Evolutionary conservation across 2,329 filamentous ascomycete genomes (phyloP), one percentile per base, ranked within the genome.

Genomic region (Exophiala spinifera): DNA sequence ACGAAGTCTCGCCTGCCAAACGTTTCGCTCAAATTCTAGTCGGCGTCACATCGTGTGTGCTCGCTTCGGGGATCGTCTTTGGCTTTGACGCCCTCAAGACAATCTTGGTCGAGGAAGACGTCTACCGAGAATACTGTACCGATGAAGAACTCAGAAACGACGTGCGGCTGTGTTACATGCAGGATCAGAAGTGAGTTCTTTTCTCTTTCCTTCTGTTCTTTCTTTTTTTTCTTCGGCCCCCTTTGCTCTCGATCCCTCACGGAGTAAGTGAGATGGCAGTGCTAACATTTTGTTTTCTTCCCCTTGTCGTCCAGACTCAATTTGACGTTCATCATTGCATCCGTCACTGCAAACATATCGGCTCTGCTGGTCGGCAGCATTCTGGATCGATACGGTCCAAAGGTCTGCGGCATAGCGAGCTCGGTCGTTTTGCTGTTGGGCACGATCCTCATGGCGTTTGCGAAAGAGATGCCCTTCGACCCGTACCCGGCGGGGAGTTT

Each of bases 291-390:
- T 14, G 7, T 25, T 25, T 25, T 7, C 23, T 7, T 4, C 23
- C 23, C 23, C 23, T 7, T 25, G 23, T 14, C 23, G 3, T 44
- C 20, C 51, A 74, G 72, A 60, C 79, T 96, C 54, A 96, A 96
- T 67, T 75, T 95, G 64, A 95, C 95, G 86, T 96, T 96, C 76
- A 94, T 89, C 8, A 81, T 91, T 34, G 90, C 91, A 21, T 91
- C 90, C 20, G 91, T 95, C 2, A 87, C 83, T 8, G 94, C 91
- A 42, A 96, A 96, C 65, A 86, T 95, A 15, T 88, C 85, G 40
- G 90, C 91, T 33, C 78, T 96, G 1, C 88, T 90, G 1, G 84
- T 95, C 21, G 91, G 91, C 20, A 88, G 88, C 4, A 86, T 95
- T 21, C 81, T 96, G 13, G 91, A 96, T 71, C 81, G 85, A 60